Percentiles rank a stretch among this genome's conserved stretches.
Conservation (phyloP, 1,284 basidiomycete genomes). For the Ceratobasidium sp. region DNA sequence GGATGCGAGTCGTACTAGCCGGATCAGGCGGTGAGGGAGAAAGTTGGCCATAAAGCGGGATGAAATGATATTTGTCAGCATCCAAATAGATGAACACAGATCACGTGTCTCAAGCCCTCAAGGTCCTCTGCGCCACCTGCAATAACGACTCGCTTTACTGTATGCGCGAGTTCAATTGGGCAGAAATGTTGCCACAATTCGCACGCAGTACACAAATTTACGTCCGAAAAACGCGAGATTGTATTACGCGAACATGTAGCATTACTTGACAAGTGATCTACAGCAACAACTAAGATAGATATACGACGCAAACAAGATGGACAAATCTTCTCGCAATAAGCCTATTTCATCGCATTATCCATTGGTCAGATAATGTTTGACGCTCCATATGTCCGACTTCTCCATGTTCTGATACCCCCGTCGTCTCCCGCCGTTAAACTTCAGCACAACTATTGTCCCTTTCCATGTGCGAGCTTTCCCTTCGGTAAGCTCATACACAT, state of each 20-base stretch:
- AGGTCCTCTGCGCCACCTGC: no score
- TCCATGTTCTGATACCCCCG: slow-evolving; percentile 23
- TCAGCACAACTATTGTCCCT: slow-evolving; percentile 6
- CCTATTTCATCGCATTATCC: not conserved
- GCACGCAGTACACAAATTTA: no score
- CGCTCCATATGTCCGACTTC: slow-evolving; percentile 3
- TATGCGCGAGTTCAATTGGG: no score
- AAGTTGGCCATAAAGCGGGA: slow-evolving; percentile 10
- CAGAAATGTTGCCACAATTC: no score
- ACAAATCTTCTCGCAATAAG: not conserved
- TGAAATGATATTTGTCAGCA: slow-evolving; percentile 12
- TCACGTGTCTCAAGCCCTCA: no score
- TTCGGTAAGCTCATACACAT: not conserved
- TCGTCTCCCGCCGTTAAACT: slow-evolving; percentile 20
- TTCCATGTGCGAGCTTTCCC: not conserved
- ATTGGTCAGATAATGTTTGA: not conserved
- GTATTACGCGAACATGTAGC: no score
- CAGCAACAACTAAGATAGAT: no score
- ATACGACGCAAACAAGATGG: no score
- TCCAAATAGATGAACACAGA: no score
- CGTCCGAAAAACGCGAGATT: no score
- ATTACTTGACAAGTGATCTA: no score
- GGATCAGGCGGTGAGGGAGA: slow-evolving; percentile 19
- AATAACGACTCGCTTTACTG: no score
- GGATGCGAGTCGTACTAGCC: slow-evolving; percentile 8